Conservation (phyloP, 169 alveolate genomes). For the Eimeria falciformis region DNA sequence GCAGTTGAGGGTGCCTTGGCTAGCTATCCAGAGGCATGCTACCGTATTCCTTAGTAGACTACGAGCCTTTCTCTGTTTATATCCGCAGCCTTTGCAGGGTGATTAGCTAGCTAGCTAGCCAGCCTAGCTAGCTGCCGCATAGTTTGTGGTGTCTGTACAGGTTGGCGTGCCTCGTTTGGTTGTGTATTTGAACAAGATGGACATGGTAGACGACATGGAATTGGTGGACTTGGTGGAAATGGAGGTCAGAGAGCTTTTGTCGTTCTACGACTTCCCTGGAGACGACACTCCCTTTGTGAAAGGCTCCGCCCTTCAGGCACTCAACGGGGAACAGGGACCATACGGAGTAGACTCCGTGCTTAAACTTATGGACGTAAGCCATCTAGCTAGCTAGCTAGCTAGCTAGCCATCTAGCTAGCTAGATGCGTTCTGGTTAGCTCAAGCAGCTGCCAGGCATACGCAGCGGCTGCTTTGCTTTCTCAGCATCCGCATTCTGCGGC, state of each 20-base stretch:
- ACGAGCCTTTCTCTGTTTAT: no score
- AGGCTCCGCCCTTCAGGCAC: conserved; percentile 96
- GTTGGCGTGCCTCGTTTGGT: conserved; percentile 86
- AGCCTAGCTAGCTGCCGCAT: neutral
- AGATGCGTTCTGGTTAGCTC: no score
- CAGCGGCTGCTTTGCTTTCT: no score
- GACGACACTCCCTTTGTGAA: conserved; percentile 92
- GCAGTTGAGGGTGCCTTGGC: neutral
- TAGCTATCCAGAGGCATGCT: neutral
- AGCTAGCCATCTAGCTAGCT: no score
- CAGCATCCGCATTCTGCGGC: neutral
- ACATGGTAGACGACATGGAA: conserved; percentile 94
- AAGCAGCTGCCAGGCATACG: no score
- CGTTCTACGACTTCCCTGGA: conserved; percentile 67
- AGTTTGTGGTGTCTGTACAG: neutral
- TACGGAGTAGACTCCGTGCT: conserved; percentile 86
- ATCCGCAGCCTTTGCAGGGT: no score
- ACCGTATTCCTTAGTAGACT: no score
- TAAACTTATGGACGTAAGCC: conserved; percentile 86
- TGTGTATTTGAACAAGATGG: conserved; percentile 95
- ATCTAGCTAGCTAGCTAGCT: no score
- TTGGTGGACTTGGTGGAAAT: conserved; percentile 96
- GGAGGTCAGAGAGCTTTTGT: conserved; percentile 87
- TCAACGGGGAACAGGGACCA: conserved; percentile 84
- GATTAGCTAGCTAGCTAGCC: neutral